Base-by-base conservation (phyloP, 2,329 filamentous ascomycete species). In the Alternaria gansuensis region DNA sequence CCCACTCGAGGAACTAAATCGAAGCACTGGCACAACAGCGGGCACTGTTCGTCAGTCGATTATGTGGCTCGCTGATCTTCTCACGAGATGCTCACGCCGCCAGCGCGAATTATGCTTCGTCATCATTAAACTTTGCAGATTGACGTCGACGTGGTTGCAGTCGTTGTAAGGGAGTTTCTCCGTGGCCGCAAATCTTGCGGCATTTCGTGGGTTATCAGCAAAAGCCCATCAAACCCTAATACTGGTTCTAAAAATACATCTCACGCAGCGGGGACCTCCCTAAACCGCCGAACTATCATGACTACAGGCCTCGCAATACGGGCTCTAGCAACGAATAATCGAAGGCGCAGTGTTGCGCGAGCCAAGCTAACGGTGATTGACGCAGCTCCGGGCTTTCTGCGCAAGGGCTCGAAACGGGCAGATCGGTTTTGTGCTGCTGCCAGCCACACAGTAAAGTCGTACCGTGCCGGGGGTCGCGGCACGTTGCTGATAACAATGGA, bases 401-500 rank as follows among this genome's bases (percentile, higher is more conserved):
- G 65, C 68, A 64, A 66, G 62, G 62, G 66, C 62, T 52, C 66
- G 64, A 66, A 67, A 71, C 65, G 61, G 48, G 53, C 44, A 55
- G 54, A 56, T 62, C 62, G 56, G 54, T 62, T 60, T 45, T 65
- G 63, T 64, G 66, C 60, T 63, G 60, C 58, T 63, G 61, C 60
- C 62, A 63, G 60, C 57, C 59, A 63, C 63, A 60, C 63, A 62
- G 58, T 51, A 55, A 58, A 55, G 64, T 69, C 67, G 57, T 60
- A 68, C 64, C 52, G 45, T 39, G 62, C 65, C 57, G 60, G 61
- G 60, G 58, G 28, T 61, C 60, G 62, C 62, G 59, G 61, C 59
- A 65, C 61, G 46, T 23, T 69, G 60, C 65, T 67, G 66, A 70
- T 69, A 66, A 70, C 67, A 66, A 24, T 64, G 61, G 50, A 59